These are phyloP conservation scores for Tympanopsis confertula DNA, from an alignment of 2,329 filamentous ascomycete genomes.

Conservation along the genomic window DNA sequence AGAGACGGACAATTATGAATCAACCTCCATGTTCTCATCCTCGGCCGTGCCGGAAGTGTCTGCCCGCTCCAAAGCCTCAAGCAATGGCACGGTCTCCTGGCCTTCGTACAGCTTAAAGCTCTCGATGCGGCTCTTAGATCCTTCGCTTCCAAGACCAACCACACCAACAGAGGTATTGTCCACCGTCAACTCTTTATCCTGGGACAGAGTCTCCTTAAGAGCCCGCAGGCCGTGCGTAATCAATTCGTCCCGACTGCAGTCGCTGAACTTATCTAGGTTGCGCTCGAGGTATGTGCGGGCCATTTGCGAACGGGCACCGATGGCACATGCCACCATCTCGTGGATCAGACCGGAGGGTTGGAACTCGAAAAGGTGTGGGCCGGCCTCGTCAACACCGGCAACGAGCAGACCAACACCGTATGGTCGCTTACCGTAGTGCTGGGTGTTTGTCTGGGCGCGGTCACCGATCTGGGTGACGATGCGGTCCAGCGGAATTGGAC, in stretches of 20 bases:
- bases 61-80: conserved; percentile 56
- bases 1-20: conserved; percentile 1
- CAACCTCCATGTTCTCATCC: not conserved
- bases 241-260: conserved; percentile 69
- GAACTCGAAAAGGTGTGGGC: conserved; percentile 96
- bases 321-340: conserved; percentile 93
- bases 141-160: conserved; percentile 49
- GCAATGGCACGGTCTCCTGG: conserved; percentile 71
- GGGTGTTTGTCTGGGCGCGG: conserved; percentile 94
- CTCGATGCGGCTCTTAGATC: conserved; percentile 49
- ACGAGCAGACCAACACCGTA: conserved; percentile 92
- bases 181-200: conserved; percentile 94
- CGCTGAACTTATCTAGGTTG: conserved; percentile 73
- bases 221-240: conserved; percentile 82
- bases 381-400: conserved; percentile 84
- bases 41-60: not conserved
- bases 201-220: conserved; percentile 86
- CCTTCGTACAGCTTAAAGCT: conserved; percentile 86
- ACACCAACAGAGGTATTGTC: conserved; percentile 92
- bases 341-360: conserved; percentile 91
- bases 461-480: conserved; percentile 88
- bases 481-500: conserved; percentile 77
- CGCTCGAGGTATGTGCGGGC: conserved; percentile 92
- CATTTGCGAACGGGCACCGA: conserved; percentile 94
- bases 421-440: conserved; percentile 90